A percentile compares a stretch with the other conserved stretches of the same genome.
These are phyloP conservation scores for Meripilus lineatus DNA, from an alignment of 1,284 basidiomycete species.

Conservation along the genomic window DNA sequence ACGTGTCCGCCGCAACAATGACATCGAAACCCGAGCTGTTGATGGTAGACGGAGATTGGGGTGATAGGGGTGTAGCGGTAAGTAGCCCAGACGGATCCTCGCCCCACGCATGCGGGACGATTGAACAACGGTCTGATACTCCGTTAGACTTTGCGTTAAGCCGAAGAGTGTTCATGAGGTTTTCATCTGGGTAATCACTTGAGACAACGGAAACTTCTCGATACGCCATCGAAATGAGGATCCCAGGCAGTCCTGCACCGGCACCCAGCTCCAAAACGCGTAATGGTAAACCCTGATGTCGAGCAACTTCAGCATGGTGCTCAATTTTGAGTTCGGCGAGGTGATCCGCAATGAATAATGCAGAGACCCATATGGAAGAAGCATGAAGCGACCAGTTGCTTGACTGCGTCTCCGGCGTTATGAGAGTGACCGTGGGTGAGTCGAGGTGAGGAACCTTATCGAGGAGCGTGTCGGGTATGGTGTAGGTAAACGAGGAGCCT, in stretches of 20 bases:
- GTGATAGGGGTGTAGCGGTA: not conserved
- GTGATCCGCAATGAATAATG: constrained; percentile 62
- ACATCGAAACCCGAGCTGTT: constrained; percentile 45
- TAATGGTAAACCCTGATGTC: constrained; percentile 19
- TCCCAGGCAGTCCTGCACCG: constrained; percentile 66
- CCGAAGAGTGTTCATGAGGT: constrained; percentile 52
- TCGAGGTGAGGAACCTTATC: not conserved
- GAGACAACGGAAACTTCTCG: constrained; percentile 39
- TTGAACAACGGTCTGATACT: constrained; percentile 39
- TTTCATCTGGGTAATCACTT: constrained; percentile 68
- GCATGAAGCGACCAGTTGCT: constrained; percentile 72
- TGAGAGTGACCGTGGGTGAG: constrained; percentile 31
- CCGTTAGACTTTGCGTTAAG: constrained; percentile 51
- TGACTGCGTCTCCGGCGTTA: constrained; percentile 58
- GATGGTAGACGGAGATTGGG: not conserved
- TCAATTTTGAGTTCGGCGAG: constrained; percentile 38
- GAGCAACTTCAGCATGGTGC: too few relatives aligned
- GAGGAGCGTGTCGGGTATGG: not conserved
- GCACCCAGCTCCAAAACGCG: constrained; percentile 69
- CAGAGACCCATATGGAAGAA: constrained; percentile 67
- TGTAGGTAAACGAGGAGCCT: constrained; percentile 35
- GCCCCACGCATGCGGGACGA: constrained; percentile 62
- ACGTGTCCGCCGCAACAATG: constrained; percentile 66
- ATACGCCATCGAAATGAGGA: constrained; percentile 51
- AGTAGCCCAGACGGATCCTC: constrained; percentile 38